A percentile compares a stretch with the other conserved stretches of the same genome.
phyloP scores from a whole-genome alignment of 495 filamentous ascomycete species.

The Hyaloscypha hepaticicola region DNA sequence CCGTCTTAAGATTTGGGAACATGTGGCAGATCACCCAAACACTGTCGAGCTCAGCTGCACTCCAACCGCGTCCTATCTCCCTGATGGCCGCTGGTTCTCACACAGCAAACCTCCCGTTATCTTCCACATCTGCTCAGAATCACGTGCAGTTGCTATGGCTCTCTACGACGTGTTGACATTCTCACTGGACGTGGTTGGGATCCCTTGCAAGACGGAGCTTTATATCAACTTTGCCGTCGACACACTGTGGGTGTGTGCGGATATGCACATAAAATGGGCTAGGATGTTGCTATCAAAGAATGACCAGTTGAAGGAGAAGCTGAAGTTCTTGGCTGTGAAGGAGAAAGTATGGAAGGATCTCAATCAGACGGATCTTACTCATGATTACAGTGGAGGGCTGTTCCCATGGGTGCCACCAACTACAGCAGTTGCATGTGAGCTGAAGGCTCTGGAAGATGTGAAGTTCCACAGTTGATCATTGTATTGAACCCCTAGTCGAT shows the following conservation, averaged over 20 bases:
- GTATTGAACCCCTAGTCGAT: conserved; percentile 3
- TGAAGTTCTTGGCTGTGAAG: conserved; percentile 14
- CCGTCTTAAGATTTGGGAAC: conserved; percentile 24
- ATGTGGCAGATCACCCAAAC: neutral
- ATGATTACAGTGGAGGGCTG: neutral
- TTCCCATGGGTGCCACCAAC: neutral
- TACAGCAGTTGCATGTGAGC: neutral
- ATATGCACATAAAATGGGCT: conserved; percentile 10
- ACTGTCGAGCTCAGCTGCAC: conserved; percentile 19
- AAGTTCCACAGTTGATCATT: conserved; percentile 7
- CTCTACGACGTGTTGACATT: conserved; percentile 6
- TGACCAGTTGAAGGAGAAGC: conserved; percentile 9
- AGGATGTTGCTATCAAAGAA: conserved; percentile 15
- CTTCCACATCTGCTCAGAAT: conserved; percentile 12
- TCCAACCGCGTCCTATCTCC: conserved; percentile 3
- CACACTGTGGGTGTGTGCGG: conserved; percentile 19
- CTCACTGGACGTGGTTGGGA: conserved; percentile 1
- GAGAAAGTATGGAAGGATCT: conserved; percentile 9
- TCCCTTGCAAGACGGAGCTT: neutral
- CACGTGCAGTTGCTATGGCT: conserved; percentile 4
- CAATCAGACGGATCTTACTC: neutral
- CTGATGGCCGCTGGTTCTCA: conserved; percentile 20
- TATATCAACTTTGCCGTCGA: conserved; percentile 17
- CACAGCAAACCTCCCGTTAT: conserved; percentile 11
- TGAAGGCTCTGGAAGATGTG: conserved; percentile 14